Conservation (phyloP, 768 basidiomycete species). For the Agrocybe praecox region DNA sequence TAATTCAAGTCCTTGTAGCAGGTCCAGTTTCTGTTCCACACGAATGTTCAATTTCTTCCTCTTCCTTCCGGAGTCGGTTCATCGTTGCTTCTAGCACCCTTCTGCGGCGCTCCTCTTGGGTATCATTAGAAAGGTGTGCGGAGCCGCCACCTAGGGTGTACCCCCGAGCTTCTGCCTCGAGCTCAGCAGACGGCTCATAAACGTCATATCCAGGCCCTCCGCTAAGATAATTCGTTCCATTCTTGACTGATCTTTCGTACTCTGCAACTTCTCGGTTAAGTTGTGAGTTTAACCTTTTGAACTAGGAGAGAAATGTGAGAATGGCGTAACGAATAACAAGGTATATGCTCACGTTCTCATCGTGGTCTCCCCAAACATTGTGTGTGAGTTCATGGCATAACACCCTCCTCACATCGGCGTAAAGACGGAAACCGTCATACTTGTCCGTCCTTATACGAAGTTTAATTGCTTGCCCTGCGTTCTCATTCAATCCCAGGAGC, state of each 20-base stretch:
- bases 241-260: conserved; percentile 55
- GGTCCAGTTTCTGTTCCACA: conserved; percentile 54
- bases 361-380: conserved; percentile 74
- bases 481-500: conserved; percentile 69
- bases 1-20: not conserved
- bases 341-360: conserved; percentile 59
- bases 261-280: conserved; percentile 74
- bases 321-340: not conserved
- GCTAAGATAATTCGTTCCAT: conserved; percentile 57
- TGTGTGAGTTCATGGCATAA: conserved; percentile 80
- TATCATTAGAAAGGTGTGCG: conserved; percentile 33
- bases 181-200: conserved; percentile 56
- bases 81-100: conserved; percentile 63
- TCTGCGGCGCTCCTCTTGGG: conserved; percentile 58
- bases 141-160: conserved; percentile 47
- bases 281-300: conserved; percentile 74
- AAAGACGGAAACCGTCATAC: conserved; percentile 74
- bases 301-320: conserved; percentile 39
- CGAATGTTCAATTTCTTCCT: conserved; percentile 70
- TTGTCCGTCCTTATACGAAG: conserved; percentile 68
- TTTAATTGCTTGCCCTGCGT: conserved; percentile 63
- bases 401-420: conserved; percentile 64
- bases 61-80: conserved; percentile 60
- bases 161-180: conserved; percentile 56
- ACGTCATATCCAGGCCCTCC: conserved; percentile 33